Percentiles rank a stretch among this genome's conserved stretches.
These are phyloP conservation scores for Cystobasidium pallidum DNA, from an alignment of 1,284 basidiomycete genomes.

Conservation along the genomic window DNA sequence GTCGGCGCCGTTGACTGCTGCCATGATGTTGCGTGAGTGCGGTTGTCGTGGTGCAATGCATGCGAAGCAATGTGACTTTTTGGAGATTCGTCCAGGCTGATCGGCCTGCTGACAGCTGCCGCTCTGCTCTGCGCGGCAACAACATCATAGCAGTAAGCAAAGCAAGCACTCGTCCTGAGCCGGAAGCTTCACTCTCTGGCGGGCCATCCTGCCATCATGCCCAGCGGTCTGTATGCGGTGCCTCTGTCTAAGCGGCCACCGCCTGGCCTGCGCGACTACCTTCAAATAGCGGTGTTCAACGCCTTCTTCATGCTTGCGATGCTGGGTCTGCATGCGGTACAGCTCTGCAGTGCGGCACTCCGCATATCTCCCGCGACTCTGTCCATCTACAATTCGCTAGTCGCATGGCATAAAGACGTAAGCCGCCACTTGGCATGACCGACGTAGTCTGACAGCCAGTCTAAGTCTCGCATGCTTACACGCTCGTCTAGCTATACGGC, in stretches of 20 bases:
- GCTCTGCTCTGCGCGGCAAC: too few relatives aligned
- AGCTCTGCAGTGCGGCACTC: constrained; percentile 13
- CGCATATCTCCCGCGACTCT: constrained; percentile 16
- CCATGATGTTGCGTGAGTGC: constrained; percentile 1
- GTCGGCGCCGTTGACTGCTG: constrained; percentile 14
- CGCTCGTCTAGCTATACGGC: constrained; percentile 9
- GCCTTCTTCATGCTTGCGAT: constrained; percentile 26
- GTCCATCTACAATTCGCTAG: not conserved
- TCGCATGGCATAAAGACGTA: constrained; percentile 32
- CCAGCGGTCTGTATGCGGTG: constrained; percentile 11
- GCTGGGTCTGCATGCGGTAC: constrained; percentile 26
- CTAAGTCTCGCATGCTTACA: not conserved
- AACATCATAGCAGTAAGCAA: too few relatives aligned
- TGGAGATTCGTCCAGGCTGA: not conserved
- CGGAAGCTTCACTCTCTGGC: too few relatives aligned
- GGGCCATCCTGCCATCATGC: constrained; percentile 1
- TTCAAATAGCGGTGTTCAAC: constrained; percentile 32
- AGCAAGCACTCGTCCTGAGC: too few relatives aligned
- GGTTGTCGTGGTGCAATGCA: not conserved
- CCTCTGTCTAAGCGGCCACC: constrained; percentile 28
- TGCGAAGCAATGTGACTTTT: not conserved
- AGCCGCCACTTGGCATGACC: constrained; percentile 5
- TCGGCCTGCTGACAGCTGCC: not conserved
- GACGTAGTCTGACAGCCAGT: constrained; percentile 1
- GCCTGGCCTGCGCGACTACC: constrained; percentile 7